Conservation (phyloP, 306 rosid genomes). For the Cajanus cajan region DNA sequence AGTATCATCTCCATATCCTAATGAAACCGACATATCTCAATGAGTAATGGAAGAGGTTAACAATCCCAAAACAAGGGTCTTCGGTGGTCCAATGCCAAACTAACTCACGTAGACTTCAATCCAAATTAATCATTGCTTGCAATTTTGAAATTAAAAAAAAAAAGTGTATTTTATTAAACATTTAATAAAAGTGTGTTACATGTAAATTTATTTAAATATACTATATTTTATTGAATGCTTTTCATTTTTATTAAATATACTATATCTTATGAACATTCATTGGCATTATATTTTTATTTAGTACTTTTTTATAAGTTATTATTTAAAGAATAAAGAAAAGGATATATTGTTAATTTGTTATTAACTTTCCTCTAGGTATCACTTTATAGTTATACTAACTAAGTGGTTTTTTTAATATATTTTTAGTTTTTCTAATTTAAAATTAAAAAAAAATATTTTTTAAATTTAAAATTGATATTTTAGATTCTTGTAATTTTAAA, state of each 20-base stretch:
- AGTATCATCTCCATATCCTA: neutral
- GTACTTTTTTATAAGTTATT: neutral
- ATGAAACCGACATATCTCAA: constrained; percentile 10
- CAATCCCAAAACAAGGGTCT: neutral
- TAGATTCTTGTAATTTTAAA: too few relatives aligned
- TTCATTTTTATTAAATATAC: neutral
- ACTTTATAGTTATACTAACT: too few relatives aligned
- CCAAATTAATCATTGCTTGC: neutral
- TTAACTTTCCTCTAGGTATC: too few relatives aligned
- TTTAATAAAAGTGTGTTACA: neutral
- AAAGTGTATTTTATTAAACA: too few relatives aligned
- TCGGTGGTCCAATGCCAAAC: constrained; percentile 28
- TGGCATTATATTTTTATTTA: neutral
- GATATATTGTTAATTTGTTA: too few relatives aligned
- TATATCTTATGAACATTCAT: neutral
- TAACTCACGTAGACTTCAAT: neutral
- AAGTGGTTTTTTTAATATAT: too few relatives aligned
- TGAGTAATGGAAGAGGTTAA: neutral
- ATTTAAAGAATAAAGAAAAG: too few relatives aligned
- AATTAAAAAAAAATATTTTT: too few relatives aligned
- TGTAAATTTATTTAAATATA: neutral
- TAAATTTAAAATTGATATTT: too few relatives aligned
- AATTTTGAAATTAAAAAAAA: neutral
- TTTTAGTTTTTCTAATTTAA: too few relatives aligned
- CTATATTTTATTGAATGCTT: neutral